These are phyloP conservation scores for Populus nigra DNA, from an alignment of 345 rosid genomes.

Conservation along the genomic window DNA sequence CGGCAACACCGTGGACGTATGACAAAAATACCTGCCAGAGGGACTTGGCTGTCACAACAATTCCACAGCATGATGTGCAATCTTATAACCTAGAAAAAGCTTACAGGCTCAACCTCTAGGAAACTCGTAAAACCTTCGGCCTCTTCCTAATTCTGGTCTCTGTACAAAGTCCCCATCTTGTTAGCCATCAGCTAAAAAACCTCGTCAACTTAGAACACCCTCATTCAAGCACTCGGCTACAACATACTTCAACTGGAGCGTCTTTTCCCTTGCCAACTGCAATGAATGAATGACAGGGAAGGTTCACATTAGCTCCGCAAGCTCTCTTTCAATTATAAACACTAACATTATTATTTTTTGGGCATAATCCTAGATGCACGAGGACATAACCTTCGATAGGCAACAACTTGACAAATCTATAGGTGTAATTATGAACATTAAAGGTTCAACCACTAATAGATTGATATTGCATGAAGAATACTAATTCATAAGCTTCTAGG, in stretches of 20 bases:
- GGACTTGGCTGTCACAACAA: neutral
- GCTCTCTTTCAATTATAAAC: neutral
- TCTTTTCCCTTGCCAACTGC: constrained; percentile 71
- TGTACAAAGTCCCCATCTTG: neutral
- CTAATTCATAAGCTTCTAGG: constrained; percentile 3
- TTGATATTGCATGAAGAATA: neutral
- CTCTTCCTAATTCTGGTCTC: neutral
- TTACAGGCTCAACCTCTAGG: neutral
- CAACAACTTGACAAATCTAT: neutral
- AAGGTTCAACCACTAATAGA: neutral
- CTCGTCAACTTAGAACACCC: constrained; percentile 33
- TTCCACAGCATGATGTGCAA: neutral
- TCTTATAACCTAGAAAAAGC: neutral
- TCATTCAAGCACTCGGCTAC: constrained; percentile 60
- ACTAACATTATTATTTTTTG: neutral
- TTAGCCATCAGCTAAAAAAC: neutral
- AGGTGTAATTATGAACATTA: neutral
- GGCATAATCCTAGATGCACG: neutral
- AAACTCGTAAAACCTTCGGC: neutral
- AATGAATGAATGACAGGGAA: constrained; percentile 18
- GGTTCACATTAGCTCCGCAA: neutral
- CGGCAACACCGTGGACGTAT: neutral
- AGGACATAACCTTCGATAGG: neutral
- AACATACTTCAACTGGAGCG: constrained; percentile 57
- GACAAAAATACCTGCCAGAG: neutral